phyloP scores from a whole-genome alignment of 2,329 filamentous ascomycete species.

The Stagonosporopsis cucurbitacearum region DNA sequence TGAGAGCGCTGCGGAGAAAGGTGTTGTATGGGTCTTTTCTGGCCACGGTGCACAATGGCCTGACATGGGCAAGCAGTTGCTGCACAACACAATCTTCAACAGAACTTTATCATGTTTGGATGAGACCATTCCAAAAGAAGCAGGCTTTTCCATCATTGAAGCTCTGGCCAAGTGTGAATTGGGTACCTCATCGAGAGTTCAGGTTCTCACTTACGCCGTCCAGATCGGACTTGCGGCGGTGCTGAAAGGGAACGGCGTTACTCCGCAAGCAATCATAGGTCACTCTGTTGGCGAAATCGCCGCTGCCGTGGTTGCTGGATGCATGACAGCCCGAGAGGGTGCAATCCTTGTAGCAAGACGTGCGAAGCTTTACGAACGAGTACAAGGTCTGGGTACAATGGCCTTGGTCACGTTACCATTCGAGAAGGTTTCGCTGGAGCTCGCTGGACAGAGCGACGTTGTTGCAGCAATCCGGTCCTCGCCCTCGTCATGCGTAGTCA shows the following conservation, averaged over 20 bases:
- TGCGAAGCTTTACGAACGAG: conserved; percentile 40
- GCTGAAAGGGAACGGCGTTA: conserved; percentile 39
- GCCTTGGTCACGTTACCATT: conserved; percentile 44
- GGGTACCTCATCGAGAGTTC: conserved; percentile 38
- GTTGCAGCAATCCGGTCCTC: conserved; percentile 48
- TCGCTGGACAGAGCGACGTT: conserved; percentile 33
- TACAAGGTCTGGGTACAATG: conserved; percentile 44
- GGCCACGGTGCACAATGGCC: conserved; percentile 55
- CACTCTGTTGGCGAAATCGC: conserved; percentile 55
- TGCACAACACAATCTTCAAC: conserved; percentile 33
- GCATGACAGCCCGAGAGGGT: conserved; percentile 45
- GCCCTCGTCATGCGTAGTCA: conserved; percentile 47
- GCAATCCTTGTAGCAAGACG: conserved; percentile 45
- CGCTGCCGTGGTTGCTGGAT: conserved; percentile 39
- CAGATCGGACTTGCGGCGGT: conserved; percentile 45
- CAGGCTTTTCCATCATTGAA: conserved; percentile 26
- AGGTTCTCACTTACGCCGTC: conserved; percentile 47
- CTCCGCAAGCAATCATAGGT: conserved; percentile 49
- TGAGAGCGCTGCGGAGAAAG: conserved; percentile 20
- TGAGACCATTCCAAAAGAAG: conserved; percentile 22
- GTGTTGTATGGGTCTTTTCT: conserved; percentile 51
- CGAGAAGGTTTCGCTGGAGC: conserved; percentile 30
- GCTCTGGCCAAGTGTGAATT: conserved; percentile 26
- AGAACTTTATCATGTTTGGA: conserved; percentile 38
- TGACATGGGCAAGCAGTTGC: conserved; percentile 51